These are phyloP conservation scores for Pseudogymnoascus sp. DNA, from an alignment of 2,329 filamentous ascomycete genomes.

Conservation along the genomic window DNA sequence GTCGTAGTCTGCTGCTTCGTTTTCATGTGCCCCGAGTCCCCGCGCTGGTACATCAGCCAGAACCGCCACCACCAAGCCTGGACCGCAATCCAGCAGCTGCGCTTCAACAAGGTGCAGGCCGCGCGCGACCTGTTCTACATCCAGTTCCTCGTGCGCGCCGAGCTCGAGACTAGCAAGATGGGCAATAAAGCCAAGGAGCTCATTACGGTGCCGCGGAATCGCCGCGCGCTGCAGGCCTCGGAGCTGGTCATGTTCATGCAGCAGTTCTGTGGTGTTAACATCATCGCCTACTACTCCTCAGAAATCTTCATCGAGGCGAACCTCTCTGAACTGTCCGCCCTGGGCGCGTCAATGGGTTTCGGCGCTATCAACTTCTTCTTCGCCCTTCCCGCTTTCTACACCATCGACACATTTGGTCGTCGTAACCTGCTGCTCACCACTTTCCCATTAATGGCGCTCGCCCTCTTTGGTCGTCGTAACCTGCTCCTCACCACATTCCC, in stretches of 20 bases:
- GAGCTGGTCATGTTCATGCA: slow-evolving; percentile 62
- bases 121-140: slow-evolving; percentile 50
- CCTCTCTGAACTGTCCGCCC: slow-evolving; percentile 42
- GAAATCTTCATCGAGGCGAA: slow-evolving; percentile 51
- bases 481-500: slow-evolving; percentile 57
- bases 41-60: slow-evolving; percentile 44
- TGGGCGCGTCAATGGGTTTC: slow-evolving; percentile 54
- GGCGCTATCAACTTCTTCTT: slow-evolving; percentile 59
- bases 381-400: slow-evolving; percentile 54
- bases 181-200: slow-evolving; percentile 47
- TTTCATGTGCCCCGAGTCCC: slow-evolving; percentile 37
- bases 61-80: slow-evolving; percentile 40
- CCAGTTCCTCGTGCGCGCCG: slow-evolving; percentile 48
- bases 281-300: slow-evolving; percentile 52
- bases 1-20: slow-evolving; percentile 44
- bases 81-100: slow-evolving; percentile 37
- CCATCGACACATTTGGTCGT: slow-evolving; percentile 60
- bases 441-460: no score
- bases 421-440: slow-evolving; percentile 54
- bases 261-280: slow-evolving; percentile 47
- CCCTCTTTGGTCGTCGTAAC: slow-evolving; percentile 56
- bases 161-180: slow-evolving; percentile 42
- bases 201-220: slow-evolving; percentile 52
- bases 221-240: slow-evolving; percentile 51
- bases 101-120: slow-evolving; percentile 44